These are phyloP conservation scores for Pleurostoma richardsiae DNA, from an alignment of 2,329 filamentous ascomycete species.

Conservation along the genomic window DNA sequence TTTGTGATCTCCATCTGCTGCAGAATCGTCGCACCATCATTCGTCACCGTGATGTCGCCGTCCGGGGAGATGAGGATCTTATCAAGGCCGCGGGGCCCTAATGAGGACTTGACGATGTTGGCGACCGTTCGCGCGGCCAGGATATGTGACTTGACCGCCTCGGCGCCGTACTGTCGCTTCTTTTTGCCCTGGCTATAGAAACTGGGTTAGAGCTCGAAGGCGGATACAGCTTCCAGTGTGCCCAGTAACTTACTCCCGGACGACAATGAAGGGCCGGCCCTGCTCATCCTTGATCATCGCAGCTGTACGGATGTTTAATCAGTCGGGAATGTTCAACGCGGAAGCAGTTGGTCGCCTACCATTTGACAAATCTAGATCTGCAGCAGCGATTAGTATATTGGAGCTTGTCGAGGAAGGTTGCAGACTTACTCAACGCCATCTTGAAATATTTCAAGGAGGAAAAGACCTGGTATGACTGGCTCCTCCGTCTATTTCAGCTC, in stretches of 20 bases:
- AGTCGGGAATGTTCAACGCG: no score
- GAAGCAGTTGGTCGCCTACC: constrained; percentile 46
- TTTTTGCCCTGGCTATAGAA: constrained; percentile 81
- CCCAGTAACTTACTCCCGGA: constrained; percentile 73
- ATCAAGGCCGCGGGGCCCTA: constrained; percentile 92
- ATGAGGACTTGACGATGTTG: constrained; percentile 94
- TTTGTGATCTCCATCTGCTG: constrained; percentile 99
- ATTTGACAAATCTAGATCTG: constrained; percentile 80
- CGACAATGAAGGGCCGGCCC: constrained; percentile 94
- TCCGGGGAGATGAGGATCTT: constrained; percentile 99
- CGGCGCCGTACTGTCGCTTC: constrained; percentile 93
- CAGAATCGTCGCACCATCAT: constrained; percentile 96
- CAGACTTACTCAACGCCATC: constrained; percentile 55
- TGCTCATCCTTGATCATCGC: constrained; percentile 93
- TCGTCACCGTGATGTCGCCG: constrained; percentile 98
- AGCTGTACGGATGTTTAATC: constrained; percentile 32
- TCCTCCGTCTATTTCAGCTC: no score
- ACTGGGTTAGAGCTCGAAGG: constrained; percentile 1
- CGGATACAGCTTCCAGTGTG: no score
- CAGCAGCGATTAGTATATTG: neutral
- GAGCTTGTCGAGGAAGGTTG: constrained; percentile 1
- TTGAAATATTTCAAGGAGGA: constrained; percentile 19
- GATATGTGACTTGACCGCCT: constrained; percentile 98
- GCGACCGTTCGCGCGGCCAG: constrained; percentile 93
- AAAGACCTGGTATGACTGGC: neutral